Conservation (phyloP, 1,284 basidiomycete genomes). For the Tausonia pullulans region DNA sequence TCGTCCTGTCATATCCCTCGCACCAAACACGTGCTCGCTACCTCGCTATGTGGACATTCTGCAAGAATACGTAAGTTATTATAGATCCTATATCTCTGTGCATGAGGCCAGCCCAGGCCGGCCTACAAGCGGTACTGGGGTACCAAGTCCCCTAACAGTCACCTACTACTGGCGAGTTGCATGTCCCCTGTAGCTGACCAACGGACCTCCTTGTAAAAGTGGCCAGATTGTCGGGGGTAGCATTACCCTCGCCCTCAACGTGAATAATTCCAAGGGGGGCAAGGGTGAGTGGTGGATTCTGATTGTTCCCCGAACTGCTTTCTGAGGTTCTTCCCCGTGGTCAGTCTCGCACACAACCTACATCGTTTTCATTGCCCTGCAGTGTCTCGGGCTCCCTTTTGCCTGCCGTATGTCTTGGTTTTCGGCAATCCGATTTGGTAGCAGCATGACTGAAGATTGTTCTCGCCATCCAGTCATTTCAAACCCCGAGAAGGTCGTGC, state of each 20-base stretch:
- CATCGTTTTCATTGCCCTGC: constrained; percentile 35
- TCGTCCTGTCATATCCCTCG: constrained; percentile 22
- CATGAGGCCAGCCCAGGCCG: no score
- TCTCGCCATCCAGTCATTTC: neutral
- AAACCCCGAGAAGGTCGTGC: constrained; percentile 31
- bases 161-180: no score
- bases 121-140: no score
- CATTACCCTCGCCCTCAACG: constrained; percentile 34
- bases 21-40: no score
- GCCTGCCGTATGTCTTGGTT: constrained; percentile 23
- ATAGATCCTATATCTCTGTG: neutral
- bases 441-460: neutral
- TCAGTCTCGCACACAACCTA: constrained; percentile 30
- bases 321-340: constrained; percentile 17
- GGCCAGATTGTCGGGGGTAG: constrained; percentile 5
- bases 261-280: constrained; percentile 17
- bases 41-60: neutral
- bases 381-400: constrained; percentile 28
- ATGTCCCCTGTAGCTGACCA: no score
- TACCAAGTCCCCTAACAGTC: no score
- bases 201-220: neutral
- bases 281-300: no score
- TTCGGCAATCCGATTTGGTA: neutral
- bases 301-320: no score
- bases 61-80: neutral